These are phyloP conservation scores for Dactylellina drechsleri DNA, from an alignment of 2,329 filamentous ascomycete species.

Conservation along the genomic window DNA sequence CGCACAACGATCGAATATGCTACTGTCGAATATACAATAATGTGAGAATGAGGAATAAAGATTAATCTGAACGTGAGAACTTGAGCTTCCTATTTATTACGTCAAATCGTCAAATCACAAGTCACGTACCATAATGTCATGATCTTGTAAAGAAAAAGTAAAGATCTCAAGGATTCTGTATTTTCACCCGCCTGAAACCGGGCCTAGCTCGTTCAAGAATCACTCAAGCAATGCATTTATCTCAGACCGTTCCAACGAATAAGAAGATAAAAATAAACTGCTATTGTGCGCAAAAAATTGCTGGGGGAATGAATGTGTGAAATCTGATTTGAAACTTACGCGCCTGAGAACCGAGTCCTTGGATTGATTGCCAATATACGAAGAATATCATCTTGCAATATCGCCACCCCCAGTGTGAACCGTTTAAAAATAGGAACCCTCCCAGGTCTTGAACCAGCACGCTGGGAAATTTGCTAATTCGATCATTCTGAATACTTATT, in stretches of 20 bases:
- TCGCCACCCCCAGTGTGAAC: neutral
- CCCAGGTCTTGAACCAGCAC: neutral
- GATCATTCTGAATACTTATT: too few species aligned
- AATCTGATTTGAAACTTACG: slow-evolving; percentile 46
- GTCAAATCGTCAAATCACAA: too few species aligned
- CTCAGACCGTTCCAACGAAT: slow-evolving; percentile 26
- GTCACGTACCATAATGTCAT: too few species aligned
- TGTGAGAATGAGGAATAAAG: too few species aligned
- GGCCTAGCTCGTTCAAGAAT: slow-evolving; percentile 1
- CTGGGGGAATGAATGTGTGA: neutral
- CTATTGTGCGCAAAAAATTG: slow-evolving; percentile 11
- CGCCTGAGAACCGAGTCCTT: slow-evolving; percentile 36
- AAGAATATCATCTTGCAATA: neutral
- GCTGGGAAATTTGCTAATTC: too few species aligned
- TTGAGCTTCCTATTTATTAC: too few species aligned
- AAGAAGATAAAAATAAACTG: slow-evolving; percentile 17
- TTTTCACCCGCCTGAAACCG: slow-evolving; percentile 41
- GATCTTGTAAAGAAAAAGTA: too few species aligned
- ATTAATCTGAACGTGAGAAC: too few species aligned
- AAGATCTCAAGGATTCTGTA: neutral
- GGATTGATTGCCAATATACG: slow-evolving; percentile 10
- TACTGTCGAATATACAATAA: too few species aligned
- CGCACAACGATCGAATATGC: too few species aligned
- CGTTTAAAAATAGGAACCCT: slow-evolving; percentile 44
- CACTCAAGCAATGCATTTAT: slow-evolving; percentile 19